phyloP scores from a whole-genome alignment of 2,329 filamentous ascomycete genomes.

The Alternaria arborescens region DNA sequence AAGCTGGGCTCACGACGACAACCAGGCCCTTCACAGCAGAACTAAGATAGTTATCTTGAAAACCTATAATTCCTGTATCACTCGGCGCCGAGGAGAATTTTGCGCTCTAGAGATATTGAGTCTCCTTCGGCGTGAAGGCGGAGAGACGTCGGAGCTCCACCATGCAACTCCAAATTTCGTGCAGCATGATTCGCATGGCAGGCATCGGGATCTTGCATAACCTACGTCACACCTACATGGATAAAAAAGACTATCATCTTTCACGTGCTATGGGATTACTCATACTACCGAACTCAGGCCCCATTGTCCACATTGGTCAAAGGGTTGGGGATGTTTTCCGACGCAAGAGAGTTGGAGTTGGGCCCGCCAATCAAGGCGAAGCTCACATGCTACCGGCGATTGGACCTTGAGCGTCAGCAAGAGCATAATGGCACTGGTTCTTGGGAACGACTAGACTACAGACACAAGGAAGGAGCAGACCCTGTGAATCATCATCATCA shows the following conservation, averaged over 20 bases:
- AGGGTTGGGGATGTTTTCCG: not conserved
- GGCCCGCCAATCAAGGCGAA: not conserved
- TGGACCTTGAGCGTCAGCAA: not conserved
- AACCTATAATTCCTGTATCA: not conserved
- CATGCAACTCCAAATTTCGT: not conserved
- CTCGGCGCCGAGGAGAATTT: not conserved
- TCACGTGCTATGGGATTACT: not conserved
- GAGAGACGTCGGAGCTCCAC: not conserved
- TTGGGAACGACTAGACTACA: not conserved
- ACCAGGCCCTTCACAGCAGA: not conserved
- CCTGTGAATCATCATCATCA: not conserved
- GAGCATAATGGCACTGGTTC: not conserved
- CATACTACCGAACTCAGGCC: not conserved
- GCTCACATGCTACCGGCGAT: not conserved
- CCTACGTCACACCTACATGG: not conserved
- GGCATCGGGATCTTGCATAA: not conserved
- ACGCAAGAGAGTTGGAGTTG: not conserved
- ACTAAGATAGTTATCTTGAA: not conserved
- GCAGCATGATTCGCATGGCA: not conserved
- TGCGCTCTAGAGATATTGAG: no score
- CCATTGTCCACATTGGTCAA: not conserved
- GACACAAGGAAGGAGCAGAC: not conserved
- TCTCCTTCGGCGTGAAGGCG: not conserved
- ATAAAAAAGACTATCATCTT: not conserved
- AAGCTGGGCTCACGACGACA: conserved; percentile 18